Conservation (phyloP, 306 rosid species). For the Betula pendula region DNA sequence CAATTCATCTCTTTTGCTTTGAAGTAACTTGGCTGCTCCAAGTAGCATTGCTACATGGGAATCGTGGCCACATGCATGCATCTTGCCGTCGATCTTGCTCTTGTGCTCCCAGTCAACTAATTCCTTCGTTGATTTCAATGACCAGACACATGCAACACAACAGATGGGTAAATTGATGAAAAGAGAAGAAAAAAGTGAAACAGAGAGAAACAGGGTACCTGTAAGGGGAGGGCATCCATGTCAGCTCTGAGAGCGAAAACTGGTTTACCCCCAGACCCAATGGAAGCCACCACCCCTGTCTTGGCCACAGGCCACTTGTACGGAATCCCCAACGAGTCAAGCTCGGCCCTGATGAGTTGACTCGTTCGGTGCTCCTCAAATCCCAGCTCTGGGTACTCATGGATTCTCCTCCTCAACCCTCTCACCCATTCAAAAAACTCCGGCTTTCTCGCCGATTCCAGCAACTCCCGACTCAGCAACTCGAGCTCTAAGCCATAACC, state of each 20-base stretch:
- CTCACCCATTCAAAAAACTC: constrained; percentile 44
- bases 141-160: neutral
- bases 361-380: constrained; percentile 44
- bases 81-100: constrained; percentile 53
- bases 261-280: constrained; percentile 36
- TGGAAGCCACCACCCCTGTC: constrained; percentile 43
- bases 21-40: constrained; percentile 59
- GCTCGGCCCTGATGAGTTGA: constrained; percentile 45
- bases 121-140: constrained; percentile 29
- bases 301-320: constrained; percentile 45
- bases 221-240: constrained; percentile 52
- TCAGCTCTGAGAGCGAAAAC: constrained; percentile 48
- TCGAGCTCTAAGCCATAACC: constrained; percentile 28
- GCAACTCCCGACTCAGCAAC: constrained; percentile 22
- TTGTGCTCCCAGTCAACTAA: constrained; percentile 51
- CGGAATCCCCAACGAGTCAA: constrained; percentile 38
- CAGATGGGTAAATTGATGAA: neutral
- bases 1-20: constrained; percentile 22
- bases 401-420: constrained; percentile 46
- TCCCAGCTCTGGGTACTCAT: constrained; percentile 44
- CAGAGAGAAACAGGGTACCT: constrained; percentile 8
- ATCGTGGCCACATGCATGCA: constrained; percentile 60
- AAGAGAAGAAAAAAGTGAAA: neutral
- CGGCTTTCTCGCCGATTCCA: constrained; percentile 35
- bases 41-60: constrained; percentile 58